Conservation (phyloP, 2,329 filamentous ascomycete species). For the Aspergillus tanneri region DNA sequence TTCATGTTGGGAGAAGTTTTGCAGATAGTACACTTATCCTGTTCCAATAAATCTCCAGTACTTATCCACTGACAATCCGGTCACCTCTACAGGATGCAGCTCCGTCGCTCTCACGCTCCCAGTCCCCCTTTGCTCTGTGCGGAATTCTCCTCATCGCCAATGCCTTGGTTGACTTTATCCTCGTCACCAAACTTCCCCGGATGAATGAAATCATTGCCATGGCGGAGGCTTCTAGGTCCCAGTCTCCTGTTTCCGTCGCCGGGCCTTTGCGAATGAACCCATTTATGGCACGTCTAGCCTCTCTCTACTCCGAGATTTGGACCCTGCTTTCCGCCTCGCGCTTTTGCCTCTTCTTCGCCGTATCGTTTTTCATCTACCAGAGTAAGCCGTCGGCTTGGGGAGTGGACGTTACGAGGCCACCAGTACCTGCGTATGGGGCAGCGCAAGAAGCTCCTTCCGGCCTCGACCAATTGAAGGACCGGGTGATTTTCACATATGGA, state of each 20-base stretch:
- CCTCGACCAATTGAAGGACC: conserved; percentile 73
- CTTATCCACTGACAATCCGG: conserved; percentile 9
- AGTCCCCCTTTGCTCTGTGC: conserved; percentile 64
- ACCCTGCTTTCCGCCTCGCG: conserved; percentile 35
- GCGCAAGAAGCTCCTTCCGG: conserved; percentile 23
- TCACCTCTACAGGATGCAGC: conserved; percentile 47
- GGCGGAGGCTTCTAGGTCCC: conserved; percentile 62
- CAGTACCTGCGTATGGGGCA: conserved; percentile 20
- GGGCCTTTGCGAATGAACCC: conserved; percentile 24
- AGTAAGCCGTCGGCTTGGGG: conserved; percentile 30
- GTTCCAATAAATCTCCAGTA: not conserved
- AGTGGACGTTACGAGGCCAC: conserved; percentile 12
- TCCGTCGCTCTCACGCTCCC: conserved; percentile 65
- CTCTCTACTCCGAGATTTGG: conserved; percentile 43
- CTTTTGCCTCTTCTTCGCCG: conserved; percentile 38
- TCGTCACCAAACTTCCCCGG: conserved; percentile 56
- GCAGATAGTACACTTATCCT: conserved; percentile 63
- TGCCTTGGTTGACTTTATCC: conserved; percentile 63
- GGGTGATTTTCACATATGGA: conserved; percentile 78
- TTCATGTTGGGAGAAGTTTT: conserved; percentile 80
- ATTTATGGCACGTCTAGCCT: conserved; percentile 26
- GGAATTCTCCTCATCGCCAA: conserved; percentile 71
- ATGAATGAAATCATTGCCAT: conserved; percentile 67
- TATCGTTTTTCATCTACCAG: conserved; percentile 41
- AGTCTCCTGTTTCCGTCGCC: conserved; percentile 20